A percentile compares a stretch with the other conserved stretches of the same genome.
Conservation (phyloP, 2,329 filamentous ascomycete genomes). For the Aspergillus transmontanensis region DNA sequence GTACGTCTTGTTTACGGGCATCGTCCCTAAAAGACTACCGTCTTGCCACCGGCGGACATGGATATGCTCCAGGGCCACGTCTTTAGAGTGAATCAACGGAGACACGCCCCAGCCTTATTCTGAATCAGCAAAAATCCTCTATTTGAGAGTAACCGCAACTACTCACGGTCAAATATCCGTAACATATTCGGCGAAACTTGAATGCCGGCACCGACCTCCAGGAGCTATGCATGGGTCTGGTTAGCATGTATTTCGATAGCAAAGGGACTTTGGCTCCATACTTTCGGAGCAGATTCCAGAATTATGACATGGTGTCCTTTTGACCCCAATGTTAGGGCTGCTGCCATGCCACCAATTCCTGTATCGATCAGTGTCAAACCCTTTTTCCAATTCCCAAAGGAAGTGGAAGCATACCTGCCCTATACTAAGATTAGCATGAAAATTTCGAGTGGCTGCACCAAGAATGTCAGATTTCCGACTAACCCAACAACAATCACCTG, state of each 20-base stretch:
- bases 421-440: constrained; percentile 11
- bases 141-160: neutral
- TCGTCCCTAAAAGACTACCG: constrained; percentile 32
- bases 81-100: constrained; percentile 35
- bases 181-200: constrained; percentile 82
- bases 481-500: constrained; percentile 40
- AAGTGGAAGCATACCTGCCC: constrained; percentile 30
- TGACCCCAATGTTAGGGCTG: constrained; percentile 36
- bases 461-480: constrained; percentile 8
- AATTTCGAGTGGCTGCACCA: neutral
- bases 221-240: constrained; percentile 24
- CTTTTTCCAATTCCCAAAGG: too few species aligned
- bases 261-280: constrained; percentile 16
- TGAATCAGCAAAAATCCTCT: neutral
- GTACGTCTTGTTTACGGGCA: constrained; percentile 39
- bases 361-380: constrained; percentile 7
- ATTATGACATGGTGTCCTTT: constrained; percentile 37
- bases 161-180: constrained; percentile 66
- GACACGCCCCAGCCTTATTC: constrained; percentile 38
- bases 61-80: constrained; percentile 38
- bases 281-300: constrained; percentile 38
- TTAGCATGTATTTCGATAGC: neutral
- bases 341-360: constrained; percentile 42
- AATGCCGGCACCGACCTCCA: constrained; percentile 73
- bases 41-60: constrained; percentile 40